A percentile compares a stretch with the other conserved stretches of the same genome.
Evolutionary conservation across 768 basidiomycete genomes (phyloP).

Genomic region (Cystofilobasidium bisporidii): DNA sequence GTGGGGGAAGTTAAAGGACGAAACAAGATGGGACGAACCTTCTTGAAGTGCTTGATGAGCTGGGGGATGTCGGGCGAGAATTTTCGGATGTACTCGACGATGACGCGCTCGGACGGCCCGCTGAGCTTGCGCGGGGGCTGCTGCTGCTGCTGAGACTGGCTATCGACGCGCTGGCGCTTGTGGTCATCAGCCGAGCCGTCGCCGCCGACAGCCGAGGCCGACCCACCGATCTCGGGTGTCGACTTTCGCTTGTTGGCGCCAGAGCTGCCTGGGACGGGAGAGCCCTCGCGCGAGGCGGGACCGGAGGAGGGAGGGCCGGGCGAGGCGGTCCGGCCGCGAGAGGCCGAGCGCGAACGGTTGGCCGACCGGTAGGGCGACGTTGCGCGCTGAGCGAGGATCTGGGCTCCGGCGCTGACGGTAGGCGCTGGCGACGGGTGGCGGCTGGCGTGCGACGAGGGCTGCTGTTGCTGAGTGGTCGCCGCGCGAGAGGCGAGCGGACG

Average conservation of each 20-base stretch:
- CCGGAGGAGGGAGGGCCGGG: neutral
- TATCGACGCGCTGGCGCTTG: neutral
- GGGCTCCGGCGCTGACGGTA: slow-evolving; percentile 7
- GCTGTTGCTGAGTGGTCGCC: neutral
- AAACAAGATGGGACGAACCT: slow-evolving; percentile 3
- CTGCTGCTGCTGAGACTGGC: neutral
- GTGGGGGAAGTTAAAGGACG: too few relatives aligned
- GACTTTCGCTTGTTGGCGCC: slow-evolving; percentile 20
- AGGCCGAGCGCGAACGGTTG: neutral
- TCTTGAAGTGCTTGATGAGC: slow-evolving; percentile 26
- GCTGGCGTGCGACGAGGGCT: neutral
- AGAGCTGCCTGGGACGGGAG: neutral
- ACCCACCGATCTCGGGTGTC: slow-evolving; percentile 5
- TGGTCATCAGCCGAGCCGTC: slow-evolving; percentile 3
- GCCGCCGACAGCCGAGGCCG: too few relatives aligned
- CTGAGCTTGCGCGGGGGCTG: neutral
- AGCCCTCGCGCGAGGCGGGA: neutral
- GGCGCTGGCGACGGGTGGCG: slow-evolving; percentile 9
- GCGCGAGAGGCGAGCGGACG: slow-evolving; percentile 3
- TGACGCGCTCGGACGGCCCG: slow-evolving; percentile 16
- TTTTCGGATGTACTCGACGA: slow-evolving; percentile 20
- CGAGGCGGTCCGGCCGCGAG: neutral
- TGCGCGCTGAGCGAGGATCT: slow-evolving; percentile 25
- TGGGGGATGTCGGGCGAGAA: slow-evolving; percentile 8
- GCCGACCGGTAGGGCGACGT: slow-evolving; percentile 16